These are phyloP conservation scores for Pseudomonodictys pantanalensis DNA, from an alignment of 495 filamentous ascomycete species.

Conservation along the genomic window DNA sequence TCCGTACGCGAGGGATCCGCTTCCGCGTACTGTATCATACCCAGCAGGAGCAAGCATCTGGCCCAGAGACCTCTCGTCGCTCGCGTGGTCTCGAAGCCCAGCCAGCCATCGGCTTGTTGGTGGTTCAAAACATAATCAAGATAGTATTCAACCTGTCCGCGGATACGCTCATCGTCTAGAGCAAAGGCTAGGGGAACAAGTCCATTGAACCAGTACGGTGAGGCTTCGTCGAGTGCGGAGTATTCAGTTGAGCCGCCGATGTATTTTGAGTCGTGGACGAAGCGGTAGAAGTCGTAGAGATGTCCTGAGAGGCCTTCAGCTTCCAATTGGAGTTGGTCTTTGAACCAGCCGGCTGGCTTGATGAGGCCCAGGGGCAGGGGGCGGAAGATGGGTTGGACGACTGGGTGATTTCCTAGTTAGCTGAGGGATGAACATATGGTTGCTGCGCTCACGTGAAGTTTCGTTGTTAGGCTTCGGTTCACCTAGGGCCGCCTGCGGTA, in stretches of 20 bases:
- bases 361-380: conserved; percentile 58
- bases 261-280: conserved; percentile 55
- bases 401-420: no score
- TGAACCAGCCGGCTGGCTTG: conserved; percentile 59
- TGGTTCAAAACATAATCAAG: conserved; percentile 52
- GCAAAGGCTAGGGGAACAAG: conserved; percentile 63
- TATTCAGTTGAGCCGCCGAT: conserved; percentile 58
- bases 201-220: conserved; percentile 66
- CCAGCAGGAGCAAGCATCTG: conserved; percentile 53
- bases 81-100: conserved; percentile 57
- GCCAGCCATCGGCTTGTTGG: conserved; percentile 59
- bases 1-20: conserved; percentile 43
- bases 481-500: no score
- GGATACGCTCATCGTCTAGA: conserved; percentile 54
- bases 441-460: no score
- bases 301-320: conserved; percentile 60
- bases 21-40: conserved; percentile 48
- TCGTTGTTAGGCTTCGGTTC: no score
- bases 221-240: conserved; percentile 56
- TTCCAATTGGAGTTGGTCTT: conserved; percentile 52
- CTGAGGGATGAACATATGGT: no score
- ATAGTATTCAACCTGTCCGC: conserved; percentile 51
- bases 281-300: conserved; percentile 58
- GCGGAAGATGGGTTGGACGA: conserved; percentile 43
- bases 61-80: conserved; percentile 54